Evolutionary conservation across 1,139 yeast genomes (phyloP), one percentile per base, ranked within the genome.

Genomic region (Hansenula lynferdii): DNA sequence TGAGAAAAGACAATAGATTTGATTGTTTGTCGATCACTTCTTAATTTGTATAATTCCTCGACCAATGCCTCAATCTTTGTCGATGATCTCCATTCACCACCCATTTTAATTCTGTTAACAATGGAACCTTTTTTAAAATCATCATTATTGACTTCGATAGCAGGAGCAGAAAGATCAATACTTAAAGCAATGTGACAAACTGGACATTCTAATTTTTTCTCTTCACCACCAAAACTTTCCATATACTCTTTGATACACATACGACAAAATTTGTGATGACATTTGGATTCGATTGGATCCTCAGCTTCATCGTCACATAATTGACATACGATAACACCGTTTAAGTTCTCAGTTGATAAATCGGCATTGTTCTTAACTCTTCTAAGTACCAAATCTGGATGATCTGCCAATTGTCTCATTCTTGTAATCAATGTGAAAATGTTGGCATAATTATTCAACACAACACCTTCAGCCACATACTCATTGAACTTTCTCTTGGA

Each of bases 391-490:
- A 94, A 68, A 64, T 94, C 99, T 0, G 98, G 98, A 60, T 92
- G 99, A 60, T 94, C 98, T 0, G 98, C 97, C 53, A 92, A 70
- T 61, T 92, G 98, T 55, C 98, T 77, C 98, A 92, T 92, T 54
- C 98, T 70, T 0, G 98, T 94, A 52, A 92, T 90, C 42, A 94
- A 71, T 0, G 97, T 90, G 65, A 92, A 94, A 54, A 92, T 90
- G 54, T 92, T 92, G 31, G 98, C 98, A 63, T 94, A 92, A 60
- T 94, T 92, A 35, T 53, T 53, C 35, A 53, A 28, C 10, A 53
- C 57, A 22, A 92, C 96, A 60, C 98, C 98, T 56, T 86, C 92
- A 20, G 95, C 94, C 33, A 92, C 97, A 33, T 47, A 53, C 30
- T 53, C 57, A 39, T 71, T 72, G 66, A 89, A 92, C 51, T 83